Conservation (phyloP, 495 filamentous ascomycete genomes). For the Aspergillus coremiiformis region DNA sequence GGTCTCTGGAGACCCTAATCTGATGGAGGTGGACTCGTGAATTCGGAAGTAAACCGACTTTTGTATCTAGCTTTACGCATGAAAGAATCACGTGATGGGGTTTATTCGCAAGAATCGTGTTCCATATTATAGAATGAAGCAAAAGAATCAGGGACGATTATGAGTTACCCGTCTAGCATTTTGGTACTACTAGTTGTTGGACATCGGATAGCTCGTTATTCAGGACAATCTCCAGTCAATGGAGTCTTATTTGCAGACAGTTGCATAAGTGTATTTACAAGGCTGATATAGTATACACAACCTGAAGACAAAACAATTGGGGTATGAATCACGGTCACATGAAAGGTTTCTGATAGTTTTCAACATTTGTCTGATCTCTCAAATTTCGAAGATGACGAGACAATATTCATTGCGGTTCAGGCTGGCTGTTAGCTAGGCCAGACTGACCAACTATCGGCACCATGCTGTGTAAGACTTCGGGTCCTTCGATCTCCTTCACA, state of each 20-base stretch:
- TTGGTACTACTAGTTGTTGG: not conserved
- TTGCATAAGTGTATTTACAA: not conserved
- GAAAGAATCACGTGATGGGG: not conserved
- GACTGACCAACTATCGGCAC: not conserved
- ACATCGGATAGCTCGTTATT: not conserved
- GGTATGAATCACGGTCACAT: not conserved
- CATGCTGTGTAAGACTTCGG: conserved; percentile 25
- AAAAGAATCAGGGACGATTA: not conserved
- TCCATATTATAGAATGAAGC: not conserved
- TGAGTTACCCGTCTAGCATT: not conserved
- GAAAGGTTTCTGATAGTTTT: not conserved
- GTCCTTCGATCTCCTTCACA: conserved; percentile 29
- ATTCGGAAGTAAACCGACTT: conserved; percentile 3
- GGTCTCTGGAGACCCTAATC: conserved; percentile 50
- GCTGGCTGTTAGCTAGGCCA: not conserved
- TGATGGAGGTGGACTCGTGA: conserved; percentile 89
- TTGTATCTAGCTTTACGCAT: not conserved
- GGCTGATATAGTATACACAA: not conserved
- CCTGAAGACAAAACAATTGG: not conserved
- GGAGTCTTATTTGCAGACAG: not conserved
- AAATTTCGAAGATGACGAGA: not conserved
- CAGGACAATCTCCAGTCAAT: not conserved
- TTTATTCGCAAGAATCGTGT: not conserved
- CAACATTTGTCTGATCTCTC: not conserved
- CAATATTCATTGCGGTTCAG: not conserved